These are phyloP conservation scores for Panellus pusillus DNA, from an alignment of 768 basidiomycete species.

Conservation along the genomic window DNA sequence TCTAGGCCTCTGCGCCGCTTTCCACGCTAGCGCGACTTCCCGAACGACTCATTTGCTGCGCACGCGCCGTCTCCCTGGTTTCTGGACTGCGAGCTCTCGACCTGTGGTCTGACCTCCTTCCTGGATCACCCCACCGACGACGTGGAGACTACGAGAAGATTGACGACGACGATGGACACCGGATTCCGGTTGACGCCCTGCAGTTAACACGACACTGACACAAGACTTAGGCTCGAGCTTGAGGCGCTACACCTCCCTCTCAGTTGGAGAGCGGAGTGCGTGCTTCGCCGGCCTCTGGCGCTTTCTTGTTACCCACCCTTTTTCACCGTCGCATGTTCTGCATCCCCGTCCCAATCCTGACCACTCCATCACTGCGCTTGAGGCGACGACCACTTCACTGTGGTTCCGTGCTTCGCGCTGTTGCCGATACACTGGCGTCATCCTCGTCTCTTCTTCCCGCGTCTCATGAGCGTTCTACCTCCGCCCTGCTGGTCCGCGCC, in stretches of 20 bases:
- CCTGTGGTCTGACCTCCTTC: constrained; percentile 41
- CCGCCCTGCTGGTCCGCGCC: constrained; percentile 6
- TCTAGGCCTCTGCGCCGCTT: constrained; percentile 38
- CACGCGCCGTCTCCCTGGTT: constrained; percentile 34
- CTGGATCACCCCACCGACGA: constrained; percentile 22
- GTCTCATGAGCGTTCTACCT: constrained; percentile 10
- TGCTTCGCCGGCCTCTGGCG: constrained; percentile 53
- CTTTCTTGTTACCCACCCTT: constrained; percentile 59
- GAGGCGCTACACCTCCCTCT: constrained; percentile 55
- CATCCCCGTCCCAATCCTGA: constrained; percentile 44
- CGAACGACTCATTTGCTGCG: constrained; percentile 48
- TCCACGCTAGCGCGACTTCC: constrained; percentile 30
- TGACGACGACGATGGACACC: constrained; percentile 53
- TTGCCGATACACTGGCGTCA: constrained; percentile 76
- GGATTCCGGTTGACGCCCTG: constrained; percentile 52
- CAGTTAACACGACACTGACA: constrained; percentile 59
- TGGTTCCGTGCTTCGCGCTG: constrained; percentile 74
- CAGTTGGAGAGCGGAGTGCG: constrained; percentile 45
- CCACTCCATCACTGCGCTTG: constrained; percentile 58
- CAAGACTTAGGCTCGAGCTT: constrained; percentile 64
- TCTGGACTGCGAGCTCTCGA: constrained; percentile 32
- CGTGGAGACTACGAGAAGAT: constrained; percentile 32
- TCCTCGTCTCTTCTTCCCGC: constrained; percentile 30
- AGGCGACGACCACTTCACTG: constrained; percentile 82
- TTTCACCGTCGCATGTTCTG: constrained; percentile 39